Percentiles rank a stretch among this genome's conserved stretches.
phyloP scores from a whole-genome alignment of 2,329 filamentous ascomycete species.

The Botrytis fabae region DNA sequence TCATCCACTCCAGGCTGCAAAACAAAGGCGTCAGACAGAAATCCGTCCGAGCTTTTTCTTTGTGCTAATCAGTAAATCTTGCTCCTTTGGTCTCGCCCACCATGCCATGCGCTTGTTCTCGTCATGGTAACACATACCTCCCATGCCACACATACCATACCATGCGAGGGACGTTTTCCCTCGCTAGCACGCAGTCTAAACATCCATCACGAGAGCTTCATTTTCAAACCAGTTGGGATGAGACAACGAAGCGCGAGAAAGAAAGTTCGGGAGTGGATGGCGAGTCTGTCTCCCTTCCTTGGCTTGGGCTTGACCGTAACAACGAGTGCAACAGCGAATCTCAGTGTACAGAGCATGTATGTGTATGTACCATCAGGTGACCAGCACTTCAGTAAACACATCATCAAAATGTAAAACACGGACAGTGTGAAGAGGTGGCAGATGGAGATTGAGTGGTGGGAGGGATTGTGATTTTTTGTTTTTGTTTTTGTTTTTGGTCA shows the following conservation, averaged over 20 bases:
- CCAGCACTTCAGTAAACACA: not conserved
- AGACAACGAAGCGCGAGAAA: slow-evolving; percentile 10
- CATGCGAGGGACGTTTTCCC: not conserved
- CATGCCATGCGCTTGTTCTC: not conserved
- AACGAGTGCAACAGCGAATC: not conserved
- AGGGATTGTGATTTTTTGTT: too few species aligned
- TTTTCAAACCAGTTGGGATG: not conserved
- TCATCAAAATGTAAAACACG: slow-evolving; percentile 22
- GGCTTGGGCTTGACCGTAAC: slow-evolving; percentile 13
- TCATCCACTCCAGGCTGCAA: slow-evolving; percentile 13
- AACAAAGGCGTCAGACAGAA: slow-evolving; percentile 1
- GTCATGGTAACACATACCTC: not conserved
- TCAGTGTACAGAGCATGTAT: not conserved
- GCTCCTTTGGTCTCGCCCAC: not conserved
- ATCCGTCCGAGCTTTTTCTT: not conserved
- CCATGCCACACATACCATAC: not conserved
- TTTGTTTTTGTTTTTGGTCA: not conserved
- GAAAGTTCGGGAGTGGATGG: not conserved
- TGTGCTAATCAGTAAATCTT: not conserved
- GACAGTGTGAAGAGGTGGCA: not conserved
- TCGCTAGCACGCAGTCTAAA: not conserved
- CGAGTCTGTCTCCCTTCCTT: too few species aligned
- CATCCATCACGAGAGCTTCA: slow-evolving; percentile 20
- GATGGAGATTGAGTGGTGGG: not conserved
- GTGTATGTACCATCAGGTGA: not conserved